Evolutionary conservation across 192 early-diverging fungal species (phyloP), one percentile per base, ranked within the genome.

Genomic region (Cladochytrium replicatum): DNA sequence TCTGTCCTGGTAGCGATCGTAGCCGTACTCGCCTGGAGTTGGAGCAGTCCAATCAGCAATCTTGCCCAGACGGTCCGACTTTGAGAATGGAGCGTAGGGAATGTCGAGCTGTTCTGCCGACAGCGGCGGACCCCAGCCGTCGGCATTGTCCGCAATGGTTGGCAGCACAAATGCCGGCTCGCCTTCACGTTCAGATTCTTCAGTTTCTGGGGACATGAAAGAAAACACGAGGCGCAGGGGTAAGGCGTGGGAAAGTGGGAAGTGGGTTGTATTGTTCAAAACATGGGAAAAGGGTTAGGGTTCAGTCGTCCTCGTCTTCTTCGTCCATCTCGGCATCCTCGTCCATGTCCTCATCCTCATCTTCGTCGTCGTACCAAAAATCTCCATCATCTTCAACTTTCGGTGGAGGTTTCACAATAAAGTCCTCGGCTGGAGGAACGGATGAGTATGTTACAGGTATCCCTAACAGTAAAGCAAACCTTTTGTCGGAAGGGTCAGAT

Each of bases 81-180:
- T 97, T 30, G 84, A 88, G 78, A 86, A 99, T 29, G 90, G 91
- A 29, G 87, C 82, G 64, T 92, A 99, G 11, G 95, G 95, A 48
- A 99, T 84, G 61, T 76, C 59, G 34, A 81, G 66, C 43, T 86
- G 70, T 44, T 85, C 77, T 40, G 71, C 59, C 26, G 66, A 55
- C 27, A 58, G 15, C 9, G 32, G 9, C n/a, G 92, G 92, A 25
- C 92, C 92, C 92, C 92, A 96, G 32, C 90, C 90, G 66, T 56
- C 67, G 50, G 83, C 72, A 54, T 88, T 84, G 71, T 93, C 89
- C 50, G 72, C 69, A 45, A 93, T 77, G 26, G 59, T 55, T 29
- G 90, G 92, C 28, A 96, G 77, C 32, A 58, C 72, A 63, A 96
- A 95, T 38, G 75, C 63, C 19, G 29, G 29, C 15, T 48, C 29